Evolutionary conservation across 495 filamentous ascomycete species (phyloP).

Genomic region (Cladorrhinum samala): DNA sequence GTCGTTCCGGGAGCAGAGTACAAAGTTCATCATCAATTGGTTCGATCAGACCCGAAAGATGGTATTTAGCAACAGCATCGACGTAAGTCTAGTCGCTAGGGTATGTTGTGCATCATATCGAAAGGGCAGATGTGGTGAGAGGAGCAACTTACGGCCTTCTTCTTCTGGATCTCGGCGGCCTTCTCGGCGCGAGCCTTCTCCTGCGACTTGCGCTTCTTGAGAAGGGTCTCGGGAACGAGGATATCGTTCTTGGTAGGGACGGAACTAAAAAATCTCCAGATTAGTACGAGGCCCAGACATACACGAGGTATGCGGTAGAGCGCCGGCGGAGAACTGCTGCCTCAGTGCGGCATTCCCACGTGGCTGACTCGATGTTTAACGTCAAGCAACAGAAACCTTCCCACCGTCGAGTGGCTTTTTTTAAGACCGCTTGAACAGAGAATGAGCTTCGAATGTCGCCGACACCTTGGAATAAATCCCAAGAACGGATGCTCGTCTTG

Average conservation of each 20-base stretch:
- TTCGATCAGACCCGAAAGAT: slow-evolving; percentile 99
- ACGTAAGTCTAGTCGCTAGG: slow-evolving; percentile 80
- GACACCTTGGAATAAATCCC: slow-evolving; percentile 65
- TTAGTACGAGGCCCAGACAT: slow-evolving; percentile 65
- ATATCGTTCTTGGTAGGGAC: slow-evolving; percentile 87
- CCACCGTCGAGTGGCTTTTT: slow-evolving; percentile 1
- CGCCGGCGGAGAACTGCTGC: slow-evolving; percentile 89
- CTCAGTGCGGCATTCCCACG: slow-evolving; percentile 82
- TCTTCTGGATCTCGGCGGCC: slow-evolving; percentile 70
- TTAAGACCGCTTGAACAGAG: too few relatives aligned
- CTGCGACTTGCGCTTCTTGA: slow-evolving; percentile 99
- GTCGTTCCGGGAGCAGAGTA: slow-evolving; percentile 7
- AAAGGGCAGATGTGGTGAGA: slow-evolving; percentile 21
- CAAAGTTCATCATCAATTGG: slow-evolving; percentile 20
- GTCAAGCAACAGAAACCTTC: slow-evolving; percentile 68
- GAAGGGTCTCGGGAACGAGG: slow-evolving; percentile 93
- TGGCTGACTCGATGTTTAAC: slow-evolving; percentile 73
- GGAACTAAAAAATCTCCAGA: slow-evolving; percentile 51
- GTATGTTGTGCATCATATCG: slow-evolving; percentile 60
- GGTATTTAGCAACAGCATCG: slow-evolving; percentile 96
- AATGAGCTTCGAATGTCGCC: slow-evolving; percentile 45
- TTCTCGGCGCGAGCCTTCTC: slow-evolving; percentile 93
- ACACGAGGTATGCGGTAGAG: slow-evolving; percentile 56
- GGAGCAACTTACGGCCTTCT: slow-evolving; percentile 71
- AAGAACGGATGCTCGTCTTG: slow-evolving; percentile 47